Conservation (phyloP, 441 rosid species). For the Biscutella laevigata region DNA sequence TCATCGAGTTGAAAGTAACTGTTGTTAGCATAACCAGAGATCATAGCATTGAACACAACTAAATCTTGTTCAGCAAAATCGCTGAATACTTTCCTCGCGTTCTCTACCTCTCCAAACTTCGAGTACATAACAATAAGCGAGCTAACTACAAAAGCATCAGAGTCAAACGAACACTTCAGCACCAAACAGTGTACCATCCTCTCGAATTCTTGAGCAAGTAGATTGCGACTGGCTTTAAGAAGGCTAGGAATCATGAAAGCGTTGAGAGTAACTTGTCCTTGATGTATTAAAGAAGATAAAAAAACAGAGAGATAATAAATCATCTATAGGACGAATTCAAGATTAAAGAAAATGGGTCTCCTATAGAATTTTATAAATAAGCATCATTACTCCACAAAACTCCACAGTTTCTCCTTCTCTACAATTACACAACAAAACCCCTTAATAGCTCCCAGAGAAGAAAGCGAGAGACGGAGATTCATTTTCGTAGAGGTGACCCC, state of each 20-base stretch:
- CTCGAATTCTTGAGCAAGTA: slow-evolving; percentile 38
- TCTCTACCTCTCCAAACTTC: slow-evolving; percentile 42
- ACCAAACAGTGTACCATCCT: slow-evolving; percentile 47
- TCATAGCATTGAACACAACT: slow-evolving; percentile 61
- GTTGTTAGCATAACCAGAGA: slow-evolving; percentile 53
- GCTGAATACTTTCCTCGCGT: slow-evolving; percentile 41
- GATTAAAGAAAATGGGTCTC: too few relatives aligned
- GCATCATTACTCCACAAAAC: too few relatives aligned
- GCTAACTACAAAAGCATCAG: slow-evolving; percentile 49
- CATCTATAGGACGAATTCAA: too few relatives aligned
- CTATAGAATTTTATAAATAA: too few relatives aligned
- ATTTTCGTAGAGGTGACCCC: too few relatives aligned
- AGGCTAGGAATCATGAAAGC: slow-evolving; percentile 60
- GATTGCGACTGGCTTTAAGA: slow-evolving; percentile 59
- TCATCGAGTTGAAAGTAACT: slow-evolving; percentile 80
- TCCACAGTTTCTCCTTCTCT: too few relatives aligned
- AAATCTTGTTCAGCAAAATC: slow-evolving; percentile 45
- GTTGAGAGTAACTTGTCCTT: too few relatives aligned
- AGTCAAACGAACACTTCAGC: slow-evolving; percentile 36
- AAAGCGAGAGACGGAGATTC: too few relatives aligned
- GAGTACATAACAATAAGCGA: slow-evolving; percentile 74
- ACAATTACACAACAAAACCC: too few relatives aligned
- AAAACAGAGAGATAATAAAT: too few relatives aligned
- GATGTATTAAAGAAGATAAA: too few relatives aligned
- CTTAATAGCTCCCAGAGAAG: too few relatives aligned